phyloP scores from a whole-genome alignment of 352 stramenopile species.

The Globisporangium spiculum region DNA sequence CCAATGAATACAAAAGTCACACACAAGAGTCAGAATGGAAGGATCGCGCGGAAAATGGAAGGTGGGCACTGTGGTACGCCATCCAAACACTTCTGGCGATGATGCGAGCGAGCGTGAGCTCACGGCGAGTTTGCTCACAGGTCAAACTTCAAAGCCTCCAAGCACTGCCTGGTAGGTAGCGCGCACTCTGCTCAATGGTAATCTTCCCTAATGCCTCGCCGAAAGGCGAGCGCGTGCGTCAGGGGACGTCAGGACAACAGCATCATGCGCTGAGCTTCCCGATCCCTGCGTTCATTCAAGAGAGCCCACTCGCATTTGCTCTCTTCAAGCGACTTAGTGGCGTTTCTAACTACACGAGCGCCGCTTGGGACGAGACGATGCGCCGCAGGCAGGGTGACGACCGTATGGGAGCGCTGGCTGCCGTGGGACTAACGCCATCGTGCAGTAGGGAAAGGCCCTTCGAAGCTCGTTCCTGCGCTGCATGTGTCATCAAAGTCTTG shows the following conservation, averaged over 20 bases:
- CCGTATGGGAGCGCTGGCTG: background rate
- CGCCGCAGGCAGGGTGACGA: background rate
- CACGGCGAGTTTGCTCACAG: background rate
- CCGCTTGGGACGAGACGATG: background rate
- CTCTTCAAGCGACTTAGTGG: background rate
- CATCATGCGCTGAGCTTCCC: background rate
- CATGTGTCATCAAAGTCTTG: background rate
- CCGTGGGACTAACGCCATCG: background rate
- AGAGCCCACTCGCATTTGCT: background rate
- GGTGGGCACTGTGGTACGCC: slow-evolving; percentile 5
- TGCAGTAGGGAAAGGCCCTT: background rate
- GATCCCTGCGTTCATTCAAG: background rate
- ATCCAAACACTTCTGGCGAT: background rate
- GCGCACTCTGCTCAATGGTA: background rate
- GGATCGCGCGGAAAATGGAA: slow-evolving; percentile 12
- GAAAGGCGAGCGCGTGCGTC: background rate
- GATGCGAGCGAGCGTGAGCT: background rate
- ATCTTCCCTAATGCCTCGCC: background rate
- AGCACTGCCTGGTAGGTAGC: background rate
- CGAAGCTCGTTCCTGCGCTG: background rate
- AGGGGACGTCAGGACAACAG: background rate
- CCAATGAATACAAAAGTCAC: background rate
- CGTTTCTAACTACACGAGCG: background rate
- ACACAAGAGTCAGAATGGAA: slow-evolving; percentile 10
- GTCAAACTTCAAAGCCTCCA: background rate